Conservation (phyloP, 1,284 basidiomycete genomes). For the Neonothopanus nambi region DNA sequence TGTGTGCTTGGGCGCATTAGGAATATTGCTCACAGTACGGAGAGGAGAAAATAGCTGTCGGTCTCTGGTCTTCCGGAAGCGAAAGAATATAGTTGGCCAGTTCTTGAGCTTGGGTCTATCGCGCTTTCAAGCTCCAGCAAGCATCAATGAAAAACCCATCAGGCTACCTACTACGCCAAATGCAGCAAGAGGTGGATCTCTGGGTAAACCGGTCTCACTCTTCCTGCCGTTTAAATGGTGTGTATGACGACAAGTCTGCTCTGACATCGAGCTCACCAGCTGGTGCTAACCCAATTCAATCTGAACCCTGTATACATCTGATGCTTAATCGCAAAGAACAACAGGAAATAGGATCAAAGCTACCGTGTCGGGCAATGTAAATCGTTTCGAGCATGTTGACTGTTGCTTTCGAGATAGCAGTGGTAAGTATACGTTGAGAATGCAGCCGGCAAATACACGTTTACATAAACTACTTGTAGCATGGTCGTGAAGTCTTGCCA, state of each 20-base stretch:
- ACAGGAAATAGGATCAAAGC: neutral
- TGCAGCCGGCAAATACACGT: neutral
- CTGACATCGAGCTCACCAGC: slow-evolving; percentile 8
- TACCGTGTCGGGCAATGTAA: slow-evolving; percentile 20
- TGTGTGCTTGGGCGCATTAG: neutral
- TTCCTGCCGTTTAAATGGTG: slow-evolving; percentile 7
- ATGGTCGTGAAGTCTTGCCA: too few species aligned
- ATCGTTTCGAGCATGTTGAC: slow-evolving; percentile 20
- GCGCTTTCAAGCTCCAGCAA: too few species aligned
- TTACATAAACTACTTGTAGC: neutral
- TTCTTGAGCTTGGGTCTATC: slow-evolving; percentile 73
- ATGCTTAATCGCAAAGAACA: neutral
- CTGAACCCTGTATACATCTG: slow-evolving; percentile 15
- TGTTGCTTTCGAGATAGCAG: too few species aligned
- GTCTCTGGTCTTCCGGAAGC: slow-evolving; percentile 66
- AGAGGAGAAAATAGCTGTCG: slow-evolving; percentile 78
- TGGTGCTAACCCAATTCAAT: slow-evolving; percentile 17
- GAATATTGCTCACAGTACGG: slow-evolving; percentile 63
- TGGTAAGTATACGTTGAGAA: too few species aligned
- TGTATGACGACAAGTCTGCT: neutral
- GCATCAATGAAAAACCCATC: neutral
- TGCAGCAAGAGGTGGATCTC: slow-evolving; percentile 38
- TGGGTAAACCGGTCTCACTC: slow-evolving; percentile 21
- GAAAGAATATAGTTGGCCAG: slow-evolving; percentile 64
- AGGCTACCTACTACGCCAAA: slow-evolving; percentile 25